Conservation (phyloP, 306 rosid species). For the Lotus japonicus region DNA sequence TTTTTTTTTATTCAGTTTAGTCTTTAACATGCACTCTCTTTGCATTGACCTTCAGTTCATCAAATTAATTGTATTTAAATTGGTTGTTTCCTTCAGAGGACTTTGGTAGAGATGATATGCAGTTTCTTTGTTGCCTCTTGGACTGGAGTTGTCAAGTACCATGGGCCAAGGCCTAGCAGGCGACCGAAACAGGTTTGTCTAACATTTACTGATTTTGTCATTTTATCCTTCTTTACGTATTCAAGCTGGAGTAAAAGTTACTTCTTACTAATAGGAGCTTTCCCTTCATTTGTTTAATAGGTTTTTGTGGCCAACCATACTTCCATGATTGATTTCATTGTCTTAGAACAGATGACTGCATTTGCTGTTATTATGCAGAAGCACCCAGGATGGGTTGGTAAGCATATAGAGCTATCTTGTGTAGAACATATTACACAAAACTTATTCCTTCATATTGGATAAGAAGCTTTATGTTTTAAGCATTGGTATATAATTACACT, state of each 20-base stretch:
- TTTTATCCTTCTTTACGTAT: constrained; percentile 1
- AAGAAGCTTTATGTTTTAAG: not conserved
- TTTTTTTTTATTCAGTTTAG: not conserved
- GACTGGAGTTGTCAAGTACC: constrained; percentile 99
- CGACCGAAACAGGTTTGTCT: constrained; percentile 75
- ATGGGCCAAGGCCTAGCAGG: constrained; percentile 92
- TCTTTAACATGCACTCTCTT: not conserved
- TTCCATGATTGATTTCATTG: constrained; percentile 94
- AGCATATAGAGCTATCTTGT: constrained; percentile 24
- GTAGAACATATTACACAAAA: not conserved
- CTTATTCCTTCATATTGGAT: not conserved
- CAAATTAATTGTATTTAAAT: not conserved
- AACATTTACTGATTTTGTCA: not conserved
- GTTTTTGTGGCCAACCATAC: constrained; percentile 97
- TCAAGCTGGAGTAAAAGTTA: constrained; percentile 5
- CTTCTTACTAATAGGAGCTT: not conserved
- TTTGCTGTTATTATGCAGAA: constrained; percentile 99
- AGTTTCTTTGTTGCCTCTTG: constrained; percentile 98
- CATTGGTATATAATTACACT: not conserved
- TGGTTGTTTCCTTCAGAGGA: constrained; percentile 51
- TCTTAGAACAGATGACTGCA: constrained; percentile 97
- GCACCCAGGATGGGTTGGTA: constrained; percentile 99
- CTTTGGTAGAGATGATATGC: constrained; percentile 90
- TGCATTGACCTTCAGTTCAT: not conserved
- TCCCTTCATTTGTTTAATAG: constrained; percentile 39